These are phyloP conservation scores for Orbilia oligospora DNA, from an alignment of 2,329 filamentous ascomycete species.

Conservation along the genomic window DNA sequence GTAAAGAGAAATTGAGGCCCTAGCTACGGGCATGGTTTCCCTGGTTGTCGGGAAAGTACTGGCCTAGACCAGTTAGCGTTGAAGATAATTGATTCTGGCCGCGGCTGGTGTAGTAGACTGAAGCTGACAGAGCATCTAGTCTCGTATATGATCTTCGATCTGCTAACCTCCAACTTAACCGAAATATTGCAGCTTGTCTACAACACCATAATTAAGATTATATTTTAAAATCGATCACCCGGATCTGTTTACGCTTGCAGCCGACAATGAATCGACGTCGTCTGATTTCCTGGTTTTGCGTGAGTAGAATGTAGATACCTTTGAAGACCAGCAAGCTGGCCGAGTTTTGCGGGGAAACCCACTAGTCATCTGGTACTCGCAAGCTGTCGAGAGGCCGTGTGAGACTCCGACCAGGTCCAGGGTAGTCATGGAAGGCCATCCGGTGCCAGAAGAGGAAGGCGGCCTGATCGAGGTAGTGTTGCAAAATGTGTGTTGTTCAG, in stretches of 20 bases:
- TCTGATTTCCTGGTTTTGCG: conserved; percentile 13
- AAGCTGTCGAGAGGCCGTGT: neutral
- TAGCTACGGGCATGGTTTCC: conserved; percentile 33
- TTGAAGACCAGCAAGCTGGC: neutral
- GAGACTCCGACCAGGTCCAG: conserved; percentile 22
- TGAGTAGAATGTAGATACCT: neutral
- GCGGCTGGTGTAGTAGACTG: conserved; percentile 4
- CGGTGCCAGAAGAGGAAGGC: conserved; percentile 37
- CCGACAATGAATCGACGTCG: neutral
- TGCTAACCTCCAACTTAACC: neutral
- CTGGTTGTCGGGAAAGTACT: conserved; percentile 32
- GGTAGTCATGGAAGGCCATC: conserved; percentile 10
- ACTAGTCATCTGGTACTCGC: neutral
- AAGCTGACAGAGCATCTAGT: neutral
- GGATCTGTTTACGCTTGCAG: neutral
- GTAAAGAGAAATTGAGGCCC: conserved; percentile 25
- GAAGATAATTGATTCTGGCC: neutral
- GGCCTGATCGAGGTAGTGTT: conserved; percentile 25
- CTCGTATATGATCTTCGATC: conserved; percentile 39
- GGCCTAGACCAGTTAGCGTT: conserved; percentile 24
- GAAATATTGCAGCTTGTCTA: conserved; percentile 12
- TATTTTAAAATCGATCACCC: neutral
- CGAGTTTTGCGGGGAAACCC: conserved; percentile 18
- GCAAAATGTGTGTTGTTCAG: conserved; percentile 47
- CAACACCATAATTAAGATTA: neutral